Evolutionary conservation across 768 basidiomycete species (phyloP), one percentile per base, ranked within the genome.

Genomic region (Tephrocybe sp.): DNA sequence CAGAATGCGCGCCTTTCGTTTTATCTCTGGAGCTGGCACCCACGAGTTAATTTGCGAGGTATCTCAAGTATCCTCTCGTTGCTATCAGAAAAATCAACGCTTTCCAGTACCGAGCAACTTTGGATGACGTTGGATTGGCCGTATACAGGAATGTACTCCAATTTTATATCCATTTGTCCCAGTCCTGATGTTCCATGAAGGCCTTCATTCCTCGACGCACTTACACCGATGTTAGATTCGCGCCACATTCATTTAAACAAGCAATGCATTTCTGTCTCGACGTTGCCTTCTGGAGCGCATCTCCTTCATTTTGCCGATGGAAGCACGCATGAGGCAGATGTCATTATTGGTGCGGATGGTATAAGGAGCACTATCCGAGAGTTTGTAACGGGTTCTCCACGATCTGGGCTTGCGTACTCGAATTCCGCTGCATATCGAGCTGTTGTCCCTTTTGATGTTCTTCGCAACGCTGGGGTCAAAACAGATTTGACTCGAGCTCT

Each of bases 291-390:
- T 9, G 65, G 63, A 4, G 62, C 59, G 3, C 61, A 70, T 6
- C 54, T 67, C 7, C 60, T 83, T 3, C 65, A 70, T 20, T 84
- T 83, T 52, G 57, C 71, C 6, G 82, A 83, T 53, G 76, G 76
- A 6, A 75, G 73, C 11, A 68, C 63, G 0, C 65, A 75, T 49
- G 70, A 73, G 53, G 65, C 77, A 3, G 76, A 80, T 49, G 58
- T 82, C 4, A 68, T 82, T 5, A 65, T 83, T 33, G 79, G 77
- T 56, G 75, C 76, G 3, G 79, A 82, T 52, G 80, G 80, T 6
- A 68, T 75, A 44, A 83, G 78, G 64, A 83, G 81, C 55, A 55
- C 62, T 4, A 62, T 72, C 14, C 74, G 80, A 35, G 55, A 54
- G 33, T 67, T 64, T 43, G 72, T 81, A 1, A 53, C 54, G 6